These are phyloP conservation scores for Syncephalastrum sp. DNA, from an alignment of 371 early-diverging fungal genomes.

Conservation along the genomic window DNA sequence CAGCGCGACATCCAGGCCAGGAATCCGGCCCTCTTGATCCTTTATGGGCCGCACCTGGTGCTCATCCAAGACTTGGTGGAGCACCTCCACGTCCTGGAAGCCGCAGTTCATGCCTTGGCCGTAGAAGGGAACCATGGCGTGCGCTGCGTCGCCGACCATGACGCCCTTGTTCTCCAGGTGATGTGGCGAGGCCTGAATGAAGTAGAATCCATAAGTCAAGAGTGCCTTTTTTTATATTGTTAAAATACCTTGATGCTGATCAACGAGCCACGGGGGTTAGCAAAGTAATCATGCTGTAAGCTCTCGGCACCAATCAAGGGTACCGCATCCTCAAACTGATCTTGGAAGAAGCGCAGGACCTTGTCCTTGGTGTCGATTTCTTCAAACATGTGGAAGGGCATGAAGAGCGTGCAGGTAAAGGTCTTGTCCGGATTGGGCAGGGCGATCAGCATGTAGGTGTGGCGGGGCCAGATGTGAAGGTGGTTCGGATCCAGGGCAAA, in stretches of 20 bases:
- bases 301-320: conserved; percentile 74
- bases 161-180: conserved; percentile 74
- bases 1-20: conserved; percentile 57
- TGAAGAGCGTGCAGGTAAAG: conserved; percentile 96
- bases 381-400: conserved; percentile 90
- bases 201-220: not conserved
- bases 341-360: conserved; percentile 70
- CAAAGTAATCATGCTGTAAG: conserved; percentile 74
- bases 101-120: conserved; percentile 99
- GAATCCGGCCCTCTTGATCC: conserved; percentile 3
- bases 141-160: conserved; percentile 95
- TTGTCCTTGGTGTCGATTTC: conserved; percentile 67
- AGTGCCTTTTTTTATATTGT: not conserved
- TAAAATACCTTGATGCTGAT: conserved; percentile 71
- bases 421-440: conserved; percentile 87
- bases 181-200: conserved; percentile 76
- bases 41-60: conserved; percentile 36
- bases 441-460: conserved; percentile 95
- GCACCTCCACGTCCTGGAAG: conserved; percentile 87
- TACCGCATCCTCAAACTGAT: conserved; percentile 84
- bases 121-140: conserved; percentile 98
- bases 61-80: conserved; percentile 67
- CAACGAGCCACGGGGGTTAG: conserved; percentile 84
- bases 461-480: conserved; percentile 97
- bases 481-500: conserved; percentile 88